Conservation (phyloP, 345 rosid genomes). For the Brassica carinata region DNA sequence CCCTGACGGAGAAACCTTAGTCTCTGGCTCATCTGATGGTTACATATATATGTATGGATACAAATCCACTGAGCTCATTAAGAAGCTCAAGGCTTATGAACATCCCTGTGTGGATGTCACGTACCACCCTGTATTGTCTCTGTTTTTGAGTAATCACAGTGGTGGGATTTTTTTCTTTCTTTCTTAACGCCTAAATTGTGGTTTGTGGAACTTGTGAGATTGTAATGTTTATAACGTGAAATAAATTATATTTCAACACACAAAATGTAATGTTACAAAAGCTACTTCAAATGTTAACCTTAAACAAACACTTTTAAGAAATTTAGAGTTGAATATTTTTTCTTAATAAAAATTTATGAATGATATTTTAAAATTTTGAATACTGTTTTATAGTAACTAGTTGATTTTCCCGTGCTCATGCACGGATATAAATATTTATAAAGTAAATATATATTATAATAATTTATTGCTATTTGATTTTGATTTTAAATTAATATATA, state of each 20-base stretch:
- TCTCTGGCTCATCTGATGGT: constrained; percentile 81
- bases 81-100: constrained; percentile 64
- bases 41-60: constrained; percentile 58
- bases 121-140: constrained; percentile 60
- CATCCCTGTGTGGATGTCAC: constrained; percentile 69
- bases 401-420: too few relatives aligned
- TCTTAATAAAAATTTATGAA: too few relatives aligned
- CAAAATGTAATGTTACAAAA: not conserved
- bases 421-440: too few relatives aligned
- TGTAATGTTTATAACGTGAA: not conserved
- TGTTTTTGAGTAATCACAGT: constrained; percentile 17
- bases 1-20: constrained; percentile 63
- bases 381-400: too few relatives aligned
- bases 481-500: too few relatives aligned
- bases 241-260: not conserved
- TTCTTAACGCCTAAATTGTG: not conserved
- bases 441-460: too few relatives aligned
- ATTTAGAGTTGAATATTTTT: too few relatives aligned
- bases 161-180: not conserved
- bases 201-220: not conserved
- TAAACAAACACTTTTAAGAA: not conserved
- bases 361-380: too few relatives aligned
- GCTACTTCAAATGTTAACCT: not conserved
- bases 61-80: constrained; percentile 50
- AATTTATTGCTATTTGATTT: too few relatives aligned